Evolutionary conservation across 345 rosid species (phyloP), one percentile per base, ranked within the genome.

Genomic region (Passiflora organensis): DNA sequence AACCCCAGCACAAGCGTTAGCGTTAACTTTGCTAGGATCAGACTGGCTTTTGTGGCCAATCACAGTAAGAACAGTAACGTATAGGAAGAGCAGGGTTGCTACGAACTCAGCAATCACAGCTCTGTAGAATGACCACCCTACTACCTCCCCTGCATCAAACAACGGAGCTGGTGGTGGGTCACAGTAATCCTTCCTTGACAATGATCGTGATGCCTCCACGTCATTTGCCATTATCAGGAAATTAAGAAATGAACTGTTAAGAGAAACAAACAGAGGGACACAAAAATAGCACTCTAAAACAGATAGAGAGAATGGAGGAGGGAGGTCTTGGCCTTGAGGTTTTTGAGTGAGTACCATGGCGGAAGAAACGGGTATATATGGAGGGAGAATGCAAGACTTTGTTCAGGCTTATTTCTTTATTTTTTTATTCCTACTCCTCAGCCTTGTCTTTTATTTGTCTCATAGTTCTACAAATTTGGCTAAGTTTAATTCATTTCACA

Each of bases 91-190:
- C 43, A 89, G 52, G 13, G 97, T 89, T 12, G 97, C 96, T 16
- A 80, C 66, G 72, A 89, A 89, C 80, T 86, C 89, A 14, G 87
- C 89, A 18, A 89, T 89, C 58, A 89, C 48, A 13, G 93, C 97
- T 25, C 97, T 76, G 72, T 89, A 86, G 64, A 86, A 82, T 0
- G 95, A 89, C 95, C 97, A 89, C 59, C 79, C 77, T 13, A 24
- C 22, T 0, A 89, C 70, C 78, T 89, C 95, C 18, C 14, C 77
- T 0, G 46, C 56, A 63, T 86, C 93, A 9, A 89, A 25, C 14
- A 75, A 59, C n/a, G 80, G 86, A 6, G 83, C 93, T 2, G 78
- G 87, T 6, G 91, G 95, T 19, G 97, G 95, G 69, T 89, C 90
- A 0, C 74, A 63, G 77, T 86, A 89, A 71, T 82, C 95, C 75